A percentile compares a stretch with the other conserved stretches of the same genome.
Conservation (phyloP, 345 rosid species). For the Hevea brasiliensis region DNA sequence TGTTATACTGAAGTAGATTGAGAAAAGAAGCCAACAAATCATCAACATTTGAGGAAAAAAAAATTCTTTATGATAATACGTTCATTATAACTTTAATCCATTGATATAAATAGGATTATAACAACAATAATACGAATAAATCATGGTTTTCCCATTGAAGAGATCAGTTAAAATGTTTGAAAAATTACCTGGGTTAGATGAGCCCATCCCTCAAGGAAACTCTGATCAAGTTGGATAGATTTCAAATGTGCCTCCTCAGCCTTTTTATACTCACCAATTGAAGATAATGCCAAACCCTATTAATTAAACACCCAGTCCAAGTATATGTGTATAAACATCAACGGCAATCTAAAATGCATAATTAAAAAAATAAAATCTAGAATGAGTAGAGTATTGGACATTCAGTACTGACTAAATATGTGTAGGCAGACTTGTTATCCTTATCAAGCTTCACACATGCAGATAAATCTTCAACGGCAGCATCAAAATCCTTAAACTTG, state of each 20-base stretch:
- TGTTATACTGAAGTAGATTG: background rate
- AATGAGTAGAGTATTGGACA: conserved; percentile 20
- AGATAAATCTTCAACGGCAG: conserved; percentile 83
- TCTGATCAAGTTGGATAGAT: conserved; percentile 75
- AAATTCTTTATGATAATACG: background rate
- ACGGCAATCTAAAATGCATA: conserved; percentile 9
- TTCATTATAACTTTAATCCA: background rate
- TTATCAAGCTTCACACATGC: conserved; percentile 75
- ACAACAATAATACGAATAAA: background rate
- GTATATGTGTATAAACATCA: conserved; percentile 7
- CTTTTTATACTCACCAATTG: conserved; percentile 70
- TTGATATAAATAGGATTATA: background rate
- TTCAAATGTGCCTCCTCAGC: conserved; percentile 89
- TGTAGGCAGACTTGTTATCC: conserved; percentile 88
- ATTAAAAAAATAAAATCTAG: background rate
- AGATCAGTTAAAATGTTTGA: background rate
- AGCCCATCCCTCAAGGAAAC: conserved; percentile 86
- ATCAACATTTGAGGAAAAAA: background rate
- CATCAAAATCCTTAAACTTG: conserved; percentile 85
- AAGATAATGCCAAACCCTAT: conserved; percentile 77
- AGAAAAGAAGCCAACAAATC: background rate
- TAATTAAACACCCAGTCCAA: conserved; percentile 23
- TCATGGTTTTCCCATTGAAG: background rate
- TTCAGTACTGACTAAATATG: conserved; percentile 66
- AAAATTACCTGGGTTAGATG: conserved; percentile 77